Evolutionary conservation across 1,284 basidiomycete species (phyloP).

Genomic region (Boletus sp.): DNA sequence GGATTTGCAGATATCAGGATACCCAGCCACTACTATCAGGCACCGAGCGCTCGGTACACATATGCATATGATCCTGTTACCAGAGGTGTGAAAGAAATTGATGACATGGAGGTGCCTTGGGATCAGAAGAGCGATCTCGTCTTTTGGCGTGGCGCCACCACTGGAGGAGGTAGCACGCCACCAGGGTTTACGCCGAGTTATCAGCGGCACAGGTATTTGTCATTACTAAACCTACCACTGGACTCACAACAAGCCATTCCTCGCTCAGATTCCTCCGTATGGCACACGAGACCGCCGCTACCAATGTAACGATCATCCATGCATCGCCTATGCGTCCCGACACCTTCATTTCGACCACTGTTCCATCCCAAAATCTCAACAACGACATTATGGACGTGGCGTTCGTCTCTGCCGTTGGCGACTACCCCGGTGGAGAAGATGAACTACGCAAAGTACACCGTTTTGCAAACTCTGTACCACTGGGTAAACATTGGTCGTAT

Average conservation of each 20-base stretch:
- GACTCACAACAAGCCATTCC: neutral
- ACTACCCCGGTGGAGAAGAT: conserved; percentile 78
- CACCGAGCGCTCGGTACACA: conserved; percentile 76
- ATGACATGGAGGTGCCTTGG: conserved; percentile 83
- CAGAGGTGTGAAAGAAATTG: conserved; percentile 63
- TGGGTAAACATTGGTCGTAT: conserved; percentile 87
- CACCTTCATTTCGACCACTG: conserved; percentile 55
- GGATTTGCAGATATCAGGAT: conserved; percentile 90
- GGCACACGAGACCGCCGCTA: conserved; percentile 57
- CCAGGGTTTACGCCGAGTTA: conserved; percentile 80
- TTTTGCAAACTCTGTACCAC: conserved; percentile 72
- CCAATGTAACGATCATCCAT: conserved; percentile 70
- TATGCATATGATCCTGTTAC: conserved; percentile 86
- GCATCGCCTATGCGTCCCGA: conserved; percentile 63
- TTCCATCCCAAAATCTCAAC: conserved; percentile 67
- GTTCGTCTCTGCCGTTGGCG: conserved; percentile 75
- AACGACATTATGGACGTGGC: conserved; percentile 86
- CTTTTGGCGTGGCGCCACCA: conserved; percentile 88
- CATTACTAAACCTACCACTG: conserved; percentile 17
- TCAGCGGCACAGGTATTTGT: conserved; percentile 74
- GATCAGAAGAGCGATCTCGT: conserved; percentile 66
- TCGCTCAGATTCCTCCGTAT: conserved; percentile 68
- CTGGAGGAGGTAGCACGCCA: conserved; percentile 85
- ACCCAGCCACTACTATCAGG: conserved; percentile 92
- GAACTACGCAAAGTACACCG: conserved; percentile 69